Evolutionary conservation across 2,329 filamentous ascomycete genomes (phyloP).

Genomic region (Diaporthe velutina): DNA sequence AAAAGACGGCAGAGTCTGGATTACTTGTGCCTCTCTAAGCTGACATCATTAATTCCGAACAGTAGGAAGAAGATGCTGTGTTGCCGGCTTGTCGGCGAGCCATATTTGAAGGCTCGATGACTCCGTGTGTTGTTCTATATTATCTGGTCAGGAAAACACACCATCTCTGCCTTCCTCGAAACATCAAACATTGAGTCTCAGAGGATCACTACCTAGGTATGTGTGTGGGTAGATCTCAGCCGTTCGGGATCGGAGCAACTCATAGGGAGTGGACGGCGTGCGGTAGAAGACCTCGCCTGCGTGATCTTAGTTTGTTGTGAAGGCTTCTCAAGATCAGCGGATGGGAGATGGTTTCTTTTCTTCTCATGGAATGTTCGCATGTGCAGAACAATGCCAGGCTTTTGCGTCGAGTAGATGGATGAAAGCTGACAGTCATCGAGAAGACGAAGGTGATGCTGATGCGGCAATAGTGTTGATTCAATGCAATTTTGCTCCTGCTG

Average conservation of each 20-base stretch:
- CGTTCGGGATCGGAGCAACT: neutral
- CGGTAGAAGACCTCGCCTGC: neutral
- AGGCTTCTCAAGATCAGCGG: neutral
- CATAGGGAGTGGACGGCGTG: neutral
- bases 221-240: neutral
- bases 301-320: neutral
- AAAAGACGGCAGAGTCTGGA: neutral
- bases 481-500: neutral
- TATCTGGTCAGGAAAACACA: neutral
- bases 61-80: neutral
- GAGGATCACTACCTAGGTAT: neutral
- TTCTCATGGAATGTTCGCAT: neutral
- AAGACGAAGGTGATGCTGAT: neutral
- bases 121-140: too few species aligned
- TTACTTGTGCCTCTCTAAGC: neutral
- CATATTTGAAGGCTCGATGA: neutral
- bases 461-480: neutral
- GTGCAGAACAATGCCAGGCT: neutral
- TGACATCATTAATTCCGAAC: neutral
- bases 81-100: neutral
- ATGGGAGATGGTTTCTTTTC: neutral
- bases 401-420: neutral
- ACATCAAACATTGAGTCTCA: neutral
- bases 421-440: neutral
- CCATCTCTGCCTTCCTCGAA: neutral